phyloP scores from a whole-genome alignment of 2,329 filamentous ascomycete genomes.

The Cercospora brassicicola region DNA sequence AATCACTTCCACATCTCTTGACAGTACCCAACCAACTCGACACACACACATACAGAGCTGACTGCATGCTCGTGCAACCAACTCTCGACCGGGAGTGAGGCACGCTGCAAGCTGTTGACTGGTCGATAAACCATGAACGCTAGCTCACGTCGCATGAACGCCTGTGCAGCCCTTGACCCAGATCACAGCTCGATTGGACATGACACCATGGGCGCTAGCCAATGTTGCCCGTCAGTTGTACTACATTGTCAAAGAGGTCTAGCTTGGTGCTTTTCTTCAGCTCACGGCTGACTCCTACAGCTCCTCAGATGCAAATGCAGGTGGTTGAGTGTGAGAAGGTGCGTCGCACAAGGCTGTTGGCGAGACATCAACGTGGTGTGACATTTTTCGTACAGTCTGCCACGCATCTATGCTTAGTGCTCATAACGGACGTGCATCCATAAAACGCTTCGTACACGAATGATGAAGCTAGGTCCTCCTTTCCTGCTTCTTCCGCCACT shows the following conservation, averaged over 20 bases:
- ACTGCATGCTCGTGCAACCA: not conserved
- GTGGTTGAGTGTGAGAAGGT: not conserved
- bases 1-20: not conserved
- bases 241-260: not conserved
- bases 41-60: not conserved
- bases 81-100: not conserved
- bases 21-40: not conserved
- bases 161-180: conserved; percentile 5
- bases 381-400: not conserved
- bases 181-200: not conserved
- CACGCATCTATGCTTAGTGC: not conserved
- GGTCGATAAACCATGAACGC: not conserved
- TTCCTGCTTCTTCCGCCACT: not conserved
- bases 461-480: not conserved
- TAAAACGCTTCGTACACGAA: not conserved
- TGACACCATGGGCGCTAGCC: not conserved
- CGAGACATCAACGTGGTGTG: not conserved
- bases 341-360: not conserved
- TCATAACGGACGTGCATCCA: not conserved
- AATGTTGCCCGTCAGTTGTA: not conserved
- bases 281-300: not conserved
- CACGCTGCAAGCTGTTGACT: not conserved
- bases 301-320: not conserved
- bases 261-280: not conserved
- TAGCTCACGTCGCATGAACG: conserved; percentile 4